Evolutionary conservation across 2,329 filamentous ascomycete genomes (phyloP), one percentile per base, ranked within the genome.

Genomic region (Cucurbitaria berberidis): DNA sequence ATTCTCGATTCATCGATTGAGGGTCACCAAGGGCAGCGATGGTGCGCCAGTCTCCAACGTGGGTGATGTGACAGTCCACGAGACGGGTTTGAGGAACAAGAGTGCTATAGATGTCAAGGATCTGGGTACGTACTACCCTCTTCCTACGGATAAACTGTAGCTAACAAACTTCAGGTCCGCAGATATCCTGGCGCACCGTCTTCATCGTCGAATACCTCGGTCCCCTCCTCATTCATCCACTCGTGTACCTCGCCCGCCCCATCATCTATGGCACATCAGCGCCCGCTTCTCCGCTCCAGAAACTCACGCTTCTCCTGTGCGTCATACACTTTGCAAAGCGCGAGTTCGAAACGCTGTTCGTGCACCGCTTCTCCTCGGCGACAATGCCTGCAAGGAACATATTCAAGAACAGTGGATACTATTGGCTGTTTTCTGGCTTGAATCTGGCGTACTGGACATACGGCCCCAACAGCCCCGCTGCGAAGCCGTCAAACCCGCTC

Each of bases 141-240:
- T 35, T 11, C 27, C 9, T 19, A 21, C 4, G 9, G 5, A n/a
- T 15, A 5, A 16, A 11, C 32, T 54, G n/a, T 7, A 19, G 18
- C 59, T 59, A 38, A 62, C 54, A 40, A 21, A 8, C 10, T 16
- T 22, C 60, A 96, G 92, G 95, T 15, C 85, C 88, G 43, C 95
- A 99, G 76, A 89, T 97, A 50, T 86, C 86, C 58, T 99, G 95
- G 95, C 88, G 87, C 60, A 95, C 91, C 55, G 93, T 98, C 75
- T 99, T 93, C 81, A 80, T 97, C 59, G 87, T 97, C 80, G 95
- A 99, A 78, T 99, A 99, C 77, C 78, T 95, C 62, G 95, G 95
- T 3, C 95, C 95, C 5, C 84, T 98, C 68, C 78, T 97, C 68
- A 89, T 98, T 78, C 93, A 97, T 79, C 84, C 86, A 39, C 80